Conservation (phyloP, 306 rosid genomes). For the Cucurbita ficifolia region DNA sequence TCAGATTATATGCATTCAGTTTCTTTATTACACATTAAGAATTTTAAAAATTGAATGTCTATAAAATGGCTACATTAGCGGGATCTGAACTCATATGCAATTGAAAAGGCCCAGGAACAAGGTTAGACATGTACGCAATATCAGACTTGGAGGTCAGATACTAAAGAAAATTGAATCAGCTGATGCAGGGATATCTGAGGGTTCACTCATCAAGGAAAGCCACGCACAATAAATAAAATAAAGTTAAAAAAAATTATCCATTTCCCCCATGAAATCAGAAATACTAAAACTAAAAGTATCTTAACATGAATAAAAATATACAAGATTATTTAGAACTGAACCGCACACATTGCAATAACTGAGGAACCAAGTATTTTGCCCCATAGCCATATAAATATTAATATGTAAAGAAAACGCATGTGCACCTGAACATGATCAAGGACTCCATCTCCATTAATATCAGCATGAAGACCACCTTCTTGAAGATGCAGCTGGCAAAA, state of each 20-base stretch:
- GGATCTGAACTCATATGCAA: not conserved
- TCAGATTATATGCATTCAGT: not conserved
- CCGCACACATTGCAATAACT: not conserved
- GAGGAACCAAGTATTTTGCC: not conserved
- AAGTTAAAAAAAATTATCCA: not conserved
- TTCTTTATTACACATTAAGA: not conserved
- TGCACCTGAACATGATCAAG: slow-evolving; percentile 97
- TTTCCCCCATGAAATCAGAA: not conserved
- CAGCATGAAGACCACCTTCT: slow-evolving; percentile 99
- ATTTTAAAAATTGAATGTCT: not conserved
- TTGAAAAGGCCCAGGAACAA: not conserved
- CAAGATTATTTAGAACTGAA: not conserved
- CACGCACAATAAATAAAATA: not conserved
- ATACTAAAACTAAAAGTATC: not conserved
- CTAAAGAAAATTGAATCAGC: not conserved
- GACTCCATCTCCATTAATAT: slow-evolving; percentile 95
- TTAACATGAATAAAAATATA: not conserved
- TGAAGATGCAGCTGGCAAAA: slow-evolving; percentile 79
- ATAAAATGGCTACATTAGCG: not conserved
- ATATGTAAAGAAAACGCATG: slow-evolving; percentile 4
- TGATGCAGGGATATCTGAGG: not conserved
- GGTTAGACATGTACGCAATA: not conserved
- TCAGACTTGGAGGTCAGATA: not conserved
- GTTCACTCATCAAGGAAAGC: not conserved
- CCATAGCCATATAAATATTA: not conserved